Percentiles rank a stretch among this genome's conserved stretches.
phyloP scores from a whole-genome alignment of 257 asterid species.

The Anisodus tanguticus region DNA sequence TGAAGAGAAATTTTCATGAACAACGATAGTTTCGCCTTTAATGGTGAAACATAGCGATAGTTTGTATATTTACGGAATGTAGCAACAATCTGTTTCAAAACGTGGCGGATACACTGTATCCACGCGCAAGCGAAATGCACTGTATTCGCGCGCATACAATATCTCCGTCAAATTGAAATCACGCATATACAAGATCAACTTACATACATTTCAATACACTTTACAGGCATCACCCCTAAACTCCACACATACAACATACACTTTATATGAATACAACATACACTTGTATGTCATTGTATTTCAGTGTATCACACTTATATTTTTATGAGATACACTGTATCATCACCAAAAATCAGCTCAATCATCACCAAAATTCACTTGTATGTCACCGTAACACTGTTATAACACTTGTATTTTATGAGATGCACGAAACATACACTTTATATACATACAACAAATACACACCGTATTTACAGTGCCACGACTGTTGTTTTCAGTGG shows the following conservation, averaged over 20 bases:
- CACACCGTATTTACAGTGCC: too few species aligned
- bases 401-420: too few species aligned
- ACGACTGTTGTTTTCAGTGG: too few species aligned
- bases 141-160: background rate
- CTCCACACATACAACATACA: conserved; percentile 11
- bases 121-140: background rate
- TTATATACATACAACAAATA: too few species aligned
- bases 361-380: too few species aligned
- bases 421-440: too few species aligned
- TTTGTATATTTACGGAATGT: background rate
- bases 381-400: too few species aligned
- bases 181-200: background rate
- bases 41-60: background rate
- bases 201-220: background rate
- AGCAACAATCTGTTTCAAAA: background rate
- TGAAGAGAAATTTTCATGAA: background rate
- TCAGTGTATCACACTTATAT: background rate
- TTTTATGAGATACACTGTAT: background rate
- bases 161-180: background rate
- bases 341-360: too few species aligned
- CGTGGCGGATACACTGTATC: background rate
- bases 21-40: background rate
- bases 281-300: background rate
- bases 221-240: background rate
- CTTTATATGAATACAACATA: background rate